Evolutionary conservation across 371 early-diverging fungal genomes (phyloP), one percentile per base, ranked within the genome.

Genomic region (Syncephalastrum monosporum): DNA sequence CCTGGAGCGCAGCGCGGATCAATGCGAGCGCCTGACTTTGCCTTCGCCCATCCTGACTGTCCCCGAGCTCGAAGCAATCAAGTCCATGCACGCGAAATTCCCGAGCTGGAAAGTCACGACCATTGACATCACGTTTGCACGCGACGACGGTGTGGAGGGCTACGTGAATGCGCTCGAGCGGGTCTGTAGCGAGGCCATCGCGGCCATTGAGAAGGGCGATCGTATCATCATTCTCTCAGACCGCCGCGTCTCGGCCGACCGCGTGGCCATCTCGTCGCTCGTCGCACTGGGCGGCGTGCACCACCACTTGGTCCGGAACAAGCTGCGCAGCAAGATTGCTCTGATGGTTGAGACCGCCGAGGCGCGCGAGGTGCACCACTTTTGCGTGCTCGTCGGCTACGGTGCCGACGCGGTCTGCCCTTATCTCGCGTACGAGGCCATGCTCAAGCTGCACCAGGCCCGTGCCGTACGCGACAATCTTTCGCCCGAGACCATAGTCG

Each of bases 381-480:
- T 93, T 63, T 96, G 96, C 74, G 94, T 94, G 4, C 79, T 98
- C 47, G 76, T 97, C n/a, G 97, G 97, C 50, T 96, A 96, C 64
- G 98, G 98, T 76, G 96, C 93, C 33, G 98, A 98, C 75, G 96
- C 93, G 33, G 83, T 97, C 69, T 95, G 92, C 77, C 97, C 98
- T 47, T 96, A 95, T 68, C 77, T 96, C 47, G 91, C 92, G 21
- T 82, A 89, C 60, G 95, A 96, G 70, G 81, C 91, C 23, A 88
- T 96, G 75, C 68, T 86, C 63, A 95, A 95, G 81, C 79, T 96
- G 24, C 84, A 88, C 55, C 90, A 95, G 50, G 94, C 94, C 69
- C 77, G 81, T 55, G 84, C 87, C 3, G 76, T 92, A 10, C 82
- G 82, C 16, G 69, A 68, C 44, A 77, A 79, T 17, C 51, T 77